phyloP scores from a whole-genome alignment of 2,329 filamentous ascomycete genomes.

The Epichloe scottii region DNA sequence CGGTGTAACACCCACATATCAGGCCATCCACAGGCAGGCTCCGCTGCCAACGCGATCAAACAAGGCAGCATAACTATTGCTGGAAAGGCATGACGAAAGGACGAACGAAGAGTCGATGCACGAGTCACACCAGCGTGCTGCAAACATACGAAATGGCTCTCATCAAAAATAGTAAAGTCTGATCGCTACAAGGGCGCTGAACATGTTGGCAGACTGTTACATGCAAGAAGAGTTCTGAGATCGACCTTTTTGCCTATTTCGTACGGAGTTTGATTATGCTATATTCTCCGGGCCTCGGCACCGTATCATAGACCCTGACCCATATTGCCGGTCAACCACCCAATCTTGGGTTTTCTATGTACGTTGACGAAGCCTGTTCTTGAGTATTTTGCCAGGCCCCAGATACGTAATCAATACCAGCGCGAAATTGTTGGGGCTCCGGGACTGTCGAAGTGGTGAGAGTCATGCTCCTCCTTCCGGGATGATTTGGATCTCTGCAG shows the following conservation, averaged over 20 bases:
- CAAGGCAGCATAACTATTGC: too few species aligned
- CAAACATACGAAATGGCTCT: background rate
- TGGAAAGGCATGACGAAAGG: too few species aligned
- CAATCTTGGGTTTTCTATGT: background rate
- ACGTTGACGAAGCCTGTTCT: background rate
- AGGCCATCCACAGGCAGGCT: background rate
- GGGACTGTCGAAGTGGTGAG: background rate
- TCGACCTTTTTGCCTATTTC: background rate
- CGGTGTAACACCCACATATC: too few species aligned
- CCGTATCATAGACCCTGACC: background rate
- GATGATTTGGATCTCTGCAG: background rate
- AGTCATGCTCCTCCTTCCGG: background rate
- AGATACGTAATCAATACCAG: background rate
- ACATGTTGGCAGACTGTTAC: background rate
- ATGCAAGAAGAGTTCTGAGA: background rate
- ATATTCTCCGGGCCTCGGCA: slow-evolving; percentile 5
- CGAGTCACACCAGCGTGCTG: too few species aligned
- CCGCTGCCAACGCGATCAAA: background rate
- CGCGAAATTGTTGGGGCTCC: background rate
- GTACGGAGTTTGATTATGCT: background rate
- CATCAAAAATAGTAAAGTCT: background rate
- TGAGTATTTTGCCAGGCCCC: background rate
- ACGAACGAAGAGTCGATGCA: too few species aligned
- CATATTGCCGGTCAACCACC: background rate
- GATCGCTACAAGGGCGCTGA: background rate